Conservation (phyloP, 441 rosid genomes). For the Erysimum cheiri region DNA sequence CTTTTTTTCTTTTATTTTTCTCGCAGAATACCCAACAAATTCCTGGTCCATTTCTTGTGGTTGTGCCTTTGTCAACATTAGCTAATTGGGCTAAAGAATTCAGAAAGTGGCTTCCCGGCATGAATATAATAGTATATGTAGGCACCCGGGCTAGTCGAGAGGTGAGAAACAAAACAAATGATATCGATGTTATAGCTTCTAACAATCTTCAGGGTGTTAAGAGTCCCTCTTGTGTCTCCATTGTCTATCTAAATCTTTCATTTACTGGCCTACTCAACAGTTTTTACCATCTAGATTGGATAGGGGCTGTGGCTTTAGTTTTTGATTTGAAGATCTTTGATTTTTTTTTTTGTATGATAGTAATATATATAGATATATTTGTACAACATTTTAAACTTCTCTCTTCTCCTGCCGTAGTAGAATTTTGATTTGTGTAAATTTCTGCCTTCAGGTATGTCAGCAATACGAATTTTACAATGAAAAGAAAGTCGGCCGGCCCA, state of each 20-base stretch:
- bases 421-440: constrained; percentile 24
- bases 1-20: constrained; percentile 23
- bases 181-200: constrained; percentile 15
- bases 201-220: constrained; percentile 6
- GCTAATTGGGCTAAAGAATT: constrained; percentile 99
- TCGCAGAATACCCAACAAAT: constrained; percentile 93
- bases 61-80: constrained; percentile 95
- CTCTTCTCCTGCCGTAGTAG: constrained; percentile 8
- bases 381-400: not conserved
- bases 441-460: constrained; percentile 86
- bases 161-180: constrained; percentile 53
- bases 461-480: constrained; percentile 93
- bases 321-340: not conserved
- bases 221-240: constrained; percentile 32
- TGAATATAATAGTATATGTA: constrained; percentile 94
- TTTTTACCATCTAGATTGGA: constrained; percentile 8
- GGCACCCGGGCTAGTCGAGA: constrained; percentile 99
- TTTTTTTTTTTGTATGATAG: constrained; percentile 2
- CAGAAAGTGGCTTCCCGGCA: constrained; percentile 96
- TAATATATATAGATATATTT: constrained; percentile 4
- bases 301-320: constrained; percentile 22
- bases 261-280: constrained; percentile 15
- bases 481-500: constrained; percentile 83
- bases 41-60: constrained; percentile 98
- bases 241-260: constrained; percentile 20